Percentiles rank a stretch among this genome's conserved stretches.
Evolutionary conservation across 2,329 filamentous ascomycete species (phyloP).

Genomic region (Colletotrichum noveboracense): DNA sequence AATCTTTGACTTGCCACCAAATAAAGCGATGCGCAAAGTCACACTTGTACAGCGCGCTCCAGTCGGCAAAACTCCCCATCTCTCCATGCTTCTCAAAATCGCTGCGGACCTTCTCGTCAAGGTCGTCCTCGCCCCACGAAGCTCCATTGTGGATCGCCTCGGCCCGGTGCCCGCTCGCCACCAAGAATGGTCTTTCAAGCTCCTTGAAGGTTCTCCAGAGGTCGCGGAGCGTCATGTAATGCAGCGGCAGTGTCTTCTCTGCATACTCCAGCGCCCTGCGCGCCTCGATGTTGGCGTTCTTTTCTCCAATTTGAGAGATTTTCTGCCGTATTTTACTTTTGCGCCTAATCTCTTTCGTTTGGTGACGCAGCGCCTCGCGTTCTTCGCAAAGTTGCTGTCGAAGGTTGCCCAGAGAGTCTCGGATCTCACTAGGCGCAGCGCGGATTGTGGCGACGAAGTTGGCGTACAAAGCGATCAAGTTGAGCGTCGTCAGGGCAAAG

Average conservation of each 20-base stretch:
- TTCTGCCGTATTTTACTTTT: background rate
- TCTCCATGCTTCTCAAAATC: conserved; percentile 17
- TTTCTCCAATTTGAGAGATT: background rate
- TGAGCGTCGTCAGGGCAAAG: conserved; percentile 12
- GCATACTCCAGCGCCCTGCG: conserved; percentile 1
- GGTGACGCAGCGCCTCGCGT: conserved; percentile 12
- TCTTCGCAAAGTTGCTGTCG: conserved; percentile 16
- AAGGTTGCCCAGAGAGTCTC: conserved; percentile 14
- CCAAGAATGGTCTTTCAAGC: conserved; percentile 11
- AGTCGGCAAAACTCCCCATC: conserved; percentile 11
- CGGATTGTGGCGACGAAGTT: conserved; percentile 13
- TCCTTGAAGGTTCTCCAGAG: conserved; percentile 19
- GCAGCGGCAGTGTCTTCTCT: conserved; percentile 8
- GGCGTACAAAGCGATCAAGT: conserved; percentile 13
- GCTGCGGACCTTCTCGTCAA: conserved; percentile 10
- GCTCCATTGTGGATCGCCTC: conserved; percentile 15
- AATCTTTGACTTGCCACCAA: conserved; percentile 18
- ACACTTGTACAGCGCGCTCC: conserved; percentile 15
- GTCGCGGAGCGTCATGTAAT: conserved; percentile 15
- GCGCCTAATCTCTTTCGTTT: conserved; percentile 8
- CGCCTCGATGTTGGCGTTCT: background rate
- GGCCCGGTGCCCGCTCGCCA: conserved; percentile 13
- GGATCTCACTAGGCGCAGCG: background rate
- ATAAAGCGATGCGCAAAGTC: conserved; percentile 19
- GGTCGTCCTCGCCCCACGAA: conserved; percentile 10